phyloP scores from a whole-genome alignment of 306 rosid species.

The Inga leiocalycina region DNA sequence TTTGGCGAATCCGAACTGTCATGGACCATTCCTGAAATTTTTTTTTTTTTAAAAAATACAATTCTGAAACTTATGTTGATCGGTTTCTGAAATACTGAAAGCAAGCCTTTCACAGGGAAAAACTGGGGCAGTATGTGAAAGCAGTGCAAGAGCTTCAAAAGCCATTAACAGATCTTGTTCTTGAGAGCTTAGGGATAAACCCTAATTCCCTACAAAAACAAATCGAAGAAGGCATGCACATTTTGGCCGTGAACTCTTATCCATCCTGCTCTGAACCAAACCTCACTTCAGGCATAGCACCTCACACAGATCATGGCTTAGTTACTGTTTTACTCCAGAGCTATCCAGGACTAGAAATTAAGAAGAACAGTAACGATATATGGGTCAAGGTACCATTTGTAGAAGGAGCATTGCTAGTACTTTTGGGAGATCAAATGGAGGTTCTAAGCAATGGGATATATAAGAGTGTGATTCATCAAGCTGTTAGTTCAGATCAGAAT shows the following conservation, averaged over 20 bases:
- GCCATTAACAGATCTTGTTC: background rate
- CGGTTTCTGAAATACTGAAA: background rate
- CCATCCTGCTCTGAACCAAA: slow-evolving; percentile 31
- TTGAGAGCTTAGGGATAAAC: slow-evolving; percentile 29
- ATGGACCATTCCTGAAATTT: background rate
- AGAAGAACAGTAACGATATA: slow-evolving; percentile 18
- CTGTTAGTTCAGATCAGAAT: background rate
- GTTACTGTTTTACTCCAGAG: slow-evolving; percentile 20
- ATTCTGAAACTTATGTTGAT: background rate
- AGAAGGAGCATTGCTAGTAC: background rate
- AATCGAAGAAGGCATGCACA: background rate
- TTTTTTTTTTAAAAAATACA: too few relatives aligned
- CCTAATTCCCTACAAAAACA: slow-evolving; percentile 11
- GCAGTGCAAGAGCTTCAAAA: background rate
- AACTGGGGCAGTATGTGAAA: background rate
- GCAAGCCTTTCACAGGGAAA: background rate
- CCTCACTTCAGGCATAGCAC: background rate
- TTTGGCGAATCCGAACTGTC: background rate
- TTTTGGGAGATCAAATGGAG: slow-evolving; percentile 5
- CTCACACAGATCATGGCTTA: slow-evolving; percentile 31
- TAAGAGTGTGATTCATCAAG: slow-evolving; percentile 4
- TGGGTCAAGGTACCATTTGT: slow-evolving; percentile 15
- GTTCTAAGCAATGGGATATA: background rate
- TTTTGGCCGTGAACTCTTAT: slow-evolving; percentile 15
- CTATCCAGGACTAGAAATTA: slow-evolving; percentile 21